Evolutionary conservation across 495 filamentous ascomycete genomes (phyloP).

Genomic region (Tricharina praecox): DNA sequence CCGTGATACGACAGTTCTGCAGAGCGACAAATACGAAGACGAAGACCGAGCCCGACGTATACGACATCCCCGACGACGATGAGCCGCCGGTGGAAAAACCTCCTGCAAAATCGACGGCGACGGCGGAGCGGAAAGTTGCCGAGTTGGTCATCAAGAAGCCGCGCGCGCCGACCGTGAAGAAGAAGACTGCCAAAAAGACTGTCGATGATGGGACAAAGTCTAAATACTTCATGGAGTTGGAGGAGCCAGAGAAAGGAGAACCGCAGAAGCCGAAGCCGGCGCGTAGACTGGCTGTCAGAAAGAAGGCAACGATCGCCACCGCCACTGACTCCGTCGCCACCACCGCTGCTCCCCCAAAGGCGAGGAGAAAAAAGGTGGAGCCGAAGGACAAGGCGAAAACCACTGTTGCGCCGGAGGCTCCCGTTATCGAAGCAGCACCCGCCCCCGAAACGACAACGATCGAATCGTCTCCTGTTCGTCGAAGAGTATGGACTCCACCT

Average conservation of each 20-base stretch:
- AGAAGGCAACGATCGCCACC: slow-evolving; percentile 1
- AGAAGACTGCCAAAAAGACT: background rate
- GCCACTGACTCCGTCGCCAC: too few species aligned
- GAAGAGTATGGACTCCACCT: slow-evolving; percentile 20
- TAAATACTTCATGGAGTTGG: slow-evolving; percentile 8
- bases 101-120: background rate
- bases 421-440: background rate
- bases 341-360: too few species aligned
- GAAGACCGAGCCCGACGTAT: background rate
- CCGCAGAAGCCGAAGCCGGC: background rate
- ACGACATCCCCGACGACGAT: background rate
- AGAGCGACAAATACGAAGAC: background rate
- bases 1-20: slow-evolving; percentile 8
- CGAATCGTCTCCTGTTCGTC: background rate
- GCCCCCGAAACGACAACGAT: background rate
- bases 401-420: background rate
- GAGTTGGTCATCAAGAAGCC: too few species aligned
- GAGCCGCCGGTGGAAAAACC: background rate
- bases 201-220: slow-evolving; percentile 4
- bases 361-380: background rate
- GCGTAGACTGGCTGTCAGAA: slow-evolving; percentile 1
- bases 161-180: background rate
- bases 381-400: background rate
- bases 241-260: background rate
- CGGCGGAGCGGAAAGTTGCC: too few species aligned